A percentile compares a stretch with the other conserved stretches of the same genome.
phyloP scores from a whole-genome alignment of 1,284 basidiomycete genomes.

The Cystobasidium slooffiae region DNA sequence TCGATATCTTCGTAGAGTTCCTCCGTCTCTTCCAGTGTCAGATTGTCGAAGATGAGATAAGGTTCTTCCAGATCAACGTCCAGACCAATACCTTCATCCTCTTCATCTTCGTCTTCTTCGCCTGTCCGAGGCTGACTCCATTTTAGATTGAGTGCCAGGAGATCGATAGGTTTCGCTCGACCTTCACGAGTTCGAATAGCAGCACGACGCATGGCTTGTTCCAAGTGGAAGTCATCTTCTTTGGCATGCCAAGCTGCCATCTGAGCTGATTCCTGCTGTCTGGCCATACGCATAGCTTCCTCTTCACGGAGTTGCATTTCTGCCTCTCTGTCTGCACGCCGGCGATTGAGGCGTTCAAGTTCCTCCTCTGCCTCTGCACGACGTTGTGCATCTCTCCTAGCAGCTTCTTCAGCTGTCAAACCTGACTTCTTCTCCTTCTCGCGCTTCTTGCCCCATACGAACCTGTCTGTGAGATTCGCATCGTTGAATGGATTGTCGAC shows the following conservation, averaged over 20 bases:
- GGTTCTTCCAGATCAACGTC: conserved; percentile 99
- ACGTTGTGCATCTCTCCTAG: conserved; percentile 76
- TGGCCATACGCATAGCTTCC: conserved; percentile 84
- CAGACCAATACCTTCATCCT: conserved; percentile 63
- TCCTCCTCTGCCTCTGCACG: conserved; percentile 80
- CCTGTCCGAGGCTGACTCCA: conserved; percentile 61
- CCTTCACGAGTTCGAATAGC: conserved; percentile 94
- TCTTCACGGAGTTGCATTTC: conserved; percentile 87
- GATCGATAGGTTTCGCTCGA: conserved; percentile 93
- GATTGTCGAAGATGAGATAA: conserved; percentile 93
- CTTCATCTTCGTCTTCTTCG: conserved; percentile 49
- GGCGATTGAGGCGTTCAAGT: conserved; percentile 83
- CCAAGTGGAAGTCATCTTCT: conserved; percentile 95
- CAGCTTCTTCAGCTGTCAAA: conserved; percentile 76
- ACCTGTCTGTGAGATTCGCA: conserved; percentile 89
- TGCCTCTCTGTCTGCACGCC: conserved; percentile 87
- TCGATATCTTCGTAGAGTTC: conserved; percentile 95
- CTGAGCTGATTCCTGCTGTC: conserved; percentile 88
- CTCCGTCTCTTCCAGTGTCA: conserved; percentile 83
- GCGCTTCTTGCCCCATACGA: conserved; percentile 97
- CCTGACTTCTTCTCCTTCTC: conserved; percentile 94
- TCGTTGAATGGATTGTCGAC: conserved; percentile 98
- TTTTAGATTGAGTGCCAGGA: conserved; percentile 87
- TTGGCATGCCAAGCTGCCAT: conserved; percentile 98
- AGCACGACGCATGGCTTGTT: conserved; percentile 88